A percentile compares a stretch with the other conserved stretches of the same genome.
Evolutionary conservation across 352 stramenopile genomes (phyloP).

Genomic region (Pythium graminicola): DNA sequence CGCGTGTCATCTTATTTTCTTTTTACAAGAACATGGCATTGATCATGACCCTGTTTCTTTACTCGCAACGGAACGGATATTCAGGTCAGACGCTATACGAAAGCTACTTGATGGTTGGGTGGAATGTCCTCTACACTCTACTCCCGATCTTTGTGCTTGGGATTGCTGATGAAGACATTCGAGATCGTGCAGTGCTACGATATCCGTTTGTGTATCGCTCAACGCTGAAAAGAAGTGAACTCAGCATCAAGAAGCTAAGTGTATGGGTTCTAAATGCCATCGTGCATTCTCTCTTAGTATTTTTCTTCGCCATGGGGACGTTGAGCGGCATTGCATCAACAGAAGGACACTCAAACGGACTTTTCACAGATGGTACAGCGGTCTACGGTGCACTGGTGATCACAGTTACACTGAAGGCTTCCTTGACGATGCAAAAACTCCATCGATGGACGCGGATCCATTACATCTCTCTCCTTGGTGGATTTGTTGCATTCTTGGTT

Average conservation of each 20-base stretch:
- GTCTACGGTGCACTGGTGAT: constrained; percentile 79
- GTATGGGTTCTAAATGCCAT: constrained; percentile 73
- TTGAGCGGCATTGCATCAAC: constrained; percentile 35
- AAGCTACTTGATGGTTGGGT: constrained; percentile 87
- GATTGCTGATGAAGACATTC: constrained; percentile 79
- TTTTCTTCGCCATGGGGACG: constrained; percentile 50
- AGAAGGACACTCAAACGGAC: constrained; percentile 40
- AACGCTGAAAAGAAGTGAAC: constrained; percentile 48
- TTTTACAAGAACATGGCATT: constrained; percentile 93
- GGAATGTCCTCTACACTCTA: constrained; percentile 94
- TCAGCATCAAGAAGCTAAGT: constrained; percentile 50
- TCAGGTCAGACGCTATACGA: constrained; percentile 88
- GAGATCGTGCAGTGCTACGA: constrained; percentile 53
- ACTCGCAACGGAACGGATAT: constrained; percentile 84
- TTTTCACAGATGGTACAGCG: constrained; percentile 68
- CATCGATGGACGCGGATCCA: constrained; percentile 70
- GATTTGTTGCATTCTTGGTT: constrained; percentile 54
- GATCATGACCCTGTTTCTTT: constrained; percentile 92
- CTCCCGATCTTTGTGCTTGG: constrained; percentile 91
- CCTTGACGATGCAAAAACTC: constrained; percentile 67
- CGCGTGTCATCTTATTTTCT: constrained; percentile 77
- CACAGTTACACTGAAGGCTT: constrained; percentile 65
- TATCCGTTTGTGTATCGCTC: constrained; percentile 80
- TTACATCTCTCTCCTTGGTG: constrained; percentile 63
- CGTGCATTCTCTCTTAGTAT: constrained; percentile 65